Base-by-base conservation (phyloP, 2,329 filamentous ascomycete species). In the Leptographium procerum region DNA sequence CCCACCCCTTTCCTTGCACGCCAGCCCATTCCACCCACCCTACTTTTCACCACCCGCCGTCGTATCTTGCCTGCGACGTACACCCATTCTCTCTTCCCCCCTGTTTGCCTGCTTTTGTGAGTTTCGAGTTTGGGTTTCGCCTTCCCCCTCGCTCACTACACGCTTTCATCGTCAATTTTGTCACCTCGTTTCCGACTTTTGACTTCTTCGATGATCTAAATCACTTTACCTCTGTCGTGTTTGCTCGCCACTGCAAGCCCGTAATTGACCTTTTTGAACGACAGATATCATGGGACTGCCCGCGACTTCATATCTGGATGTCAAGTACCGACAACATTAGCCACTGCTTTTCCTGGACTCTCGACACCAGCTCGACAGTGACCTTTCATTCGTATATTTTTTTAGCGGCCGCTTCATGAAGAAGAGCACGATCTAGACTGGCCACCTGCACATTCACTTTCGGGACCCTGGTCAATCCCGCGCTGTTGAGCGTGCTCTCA, bases 381-480 rank as follows among this genome's bases (percentile, higher is more conserved):
- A 29, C 19, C 6, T 50, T 26, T 13, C 28, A 10, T 26, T 48
- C 28, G 22, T 24, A 48, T 48, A 24, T 48, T 11, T 26, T 16
- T n/a, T 48, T 48, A 22, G 45, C 45, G 36, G 19, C 36, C 9
- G 36, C 14, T 19, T 14, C 36, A 43, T 43, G 36, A 43, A 11
- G 36, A 43, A 43, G 36, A 43, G 13, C 14, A 6, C 45, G 5
- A 26, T 11, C 45, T 26, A 13, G 22, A 47, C 10, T 26, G n/a
- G n/a, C 13, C 11, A 9, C 26, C 22, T n/a, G 22, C 43, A 24
- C 13, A 48, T 14, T 16, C 45, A 48, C 24, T 13, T 26, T 10
- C 22, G 2, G 24, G 58, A 58, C 43, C 55, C 50, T 57, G 57
- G 57, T 56, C 61, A 61, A 58, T 62, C 50, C 61, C 61, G 61